phyloP scores from a whole-genome alignment of 2,329 filamentous ascomycete species.

The Fusarium abutilonis region DNA sequence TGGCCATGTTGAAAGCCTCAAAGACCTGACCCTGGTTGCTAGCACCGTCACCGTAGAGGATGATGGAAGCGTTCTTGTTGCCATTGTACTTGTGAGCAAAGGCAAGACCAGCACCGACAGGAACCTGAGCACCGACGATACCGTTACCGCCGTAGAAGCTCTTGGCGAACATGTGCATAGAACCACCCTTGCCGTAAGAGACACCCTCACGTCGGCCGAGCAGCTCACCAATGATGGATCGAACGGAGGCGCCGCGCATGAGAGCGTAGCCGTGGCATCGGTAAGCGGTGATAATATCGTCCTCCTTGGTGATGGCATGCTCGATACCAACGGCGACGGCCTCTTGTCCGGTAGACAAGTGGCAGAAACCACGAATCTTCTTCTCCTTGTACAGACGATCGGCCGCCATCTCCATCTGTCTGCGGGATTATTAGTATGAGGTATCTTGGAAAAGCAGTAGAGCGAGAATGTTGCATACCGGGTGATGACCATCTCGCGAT shows the following conservation, averaged over 20 bases:
- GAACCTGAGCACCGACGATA: slow-evolving; percentile 98
- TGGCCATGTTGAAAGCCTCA: slow-evolving; percentile 99
- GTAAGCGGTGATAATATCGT: slow-evolving; percentile 98
- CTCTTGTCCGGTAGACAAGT: slow-evolving; percentile 97
- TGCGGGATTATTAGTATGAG: slow-evolving; percentile 56
- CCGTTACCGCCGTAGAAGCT: slow-evolving; percentile 99
- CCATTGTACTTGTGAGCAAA: slow-evolving; percentile 96
- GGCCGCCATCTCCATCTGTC: slow-evolving; percentile 99
- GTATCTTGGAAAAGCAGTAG: neutral
- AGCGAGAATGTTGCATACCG: slow-evolving; percentile 68
- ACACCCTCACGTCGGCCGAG: slow-evolving; percentile 96
- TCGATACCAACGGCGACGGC: slow-evolving; percentile 97
- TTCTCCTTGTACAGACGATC: slow-evolving; percentile 99
- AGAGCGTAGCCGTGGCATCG: slow-evolving; percentile 98
- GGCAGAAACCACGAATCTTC: slow-evolving; percentile 99
- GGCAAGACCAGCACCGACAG: slow-evolving; percentile 93
- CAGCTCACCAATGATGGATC: slow-evolving; percentile 94
- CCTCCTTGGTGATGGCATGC: slow-evolving; percentile 88
- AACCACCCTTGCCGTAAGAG: slow-evolving; percentile 97
- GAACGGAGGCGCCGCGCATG: slow-evolving; percentile 92
- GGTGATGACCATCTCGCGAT: slow-evolving; percentile 94
- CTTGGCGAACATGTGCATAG: slow-evolving; percentile 99
- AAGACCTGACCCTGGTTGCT: slow-evolving; percentile 99
- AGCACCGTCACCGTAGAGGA: slow-evolving; percentile 97
- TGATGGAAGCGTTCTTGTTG: slow-evolving; percentile 85